Conservation (phyloP, 495 filamentous ascomycete species). For the Penicillium salamii region DNA sequence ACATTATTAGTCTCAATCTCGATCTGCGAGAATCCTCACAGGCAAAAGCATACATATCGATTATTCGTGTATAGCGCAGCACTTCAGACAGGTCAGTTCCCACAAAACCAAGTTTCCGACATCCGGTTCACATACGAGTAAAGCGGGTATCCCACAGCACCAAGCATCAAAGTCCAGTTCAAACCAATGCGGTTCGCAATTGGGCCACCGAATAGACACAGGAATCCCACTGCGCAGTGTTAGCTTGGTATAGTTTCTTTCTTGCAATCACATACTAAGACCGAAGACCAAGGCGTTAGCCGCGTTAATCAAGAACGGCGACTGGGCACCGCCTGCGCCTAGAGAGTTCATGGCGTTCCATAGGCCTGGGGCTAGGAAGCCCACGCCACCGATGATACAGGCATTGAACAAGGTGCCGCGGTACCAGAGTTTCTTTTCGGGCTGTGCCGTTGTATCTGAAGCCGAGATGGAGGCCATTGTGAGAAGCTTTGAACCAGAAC, state of each 20-base stretch:
- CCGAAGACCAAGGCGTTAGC: conserved; percentile 63
- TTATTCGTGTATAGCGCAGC: conserved; percentile 67
- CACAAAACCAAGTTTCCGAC: not conserved
- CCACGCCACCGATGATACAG: conserved; percentile 34
- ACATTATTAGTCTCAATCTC: conserved; percentile 1
- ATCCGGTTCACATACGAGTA: conserved; percentile 27
- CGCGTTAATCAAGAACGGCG: conserved; percentile 59
- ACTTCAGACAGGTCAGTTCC: conserved; percentile 29
- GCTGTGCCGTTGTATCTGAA: conserved; percentile 1
- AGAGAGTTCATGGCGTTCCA: conserved; percentile 63
- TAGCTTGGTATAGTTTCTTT: not conserved
- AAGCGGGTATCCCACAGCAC: conserved; percentile 44
- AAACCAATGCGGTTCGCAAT: conserved; percentile 58
- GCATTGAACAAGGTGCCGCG: conserved; percentile 60
- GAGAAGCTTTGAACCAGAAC: not conserved
- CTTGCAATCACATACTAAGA: conserved; percentile 20
- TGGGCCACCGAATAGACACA: conserved; percentile 52
- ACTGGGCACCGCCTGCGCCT: conserved; percentile 60
- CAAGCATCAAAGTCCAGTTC: conserved; percentile 58
- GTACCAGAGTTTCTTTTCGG: conserved; percentile 47
- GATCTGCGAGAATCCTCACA: not conserved
- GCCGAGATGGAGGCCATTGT: conserved; percentile 1
- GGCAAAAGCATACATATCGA: conserved; percentile 38
- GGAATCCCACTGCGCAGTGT: conserved; percentile 51
- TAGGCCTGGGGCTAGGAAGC: conserved; percentile 36